These are phyloP conservation scores for Leonotis leonurus DNA, from an alignment of 257 asterid genomes.

Conservation along the genomic window DNA sequence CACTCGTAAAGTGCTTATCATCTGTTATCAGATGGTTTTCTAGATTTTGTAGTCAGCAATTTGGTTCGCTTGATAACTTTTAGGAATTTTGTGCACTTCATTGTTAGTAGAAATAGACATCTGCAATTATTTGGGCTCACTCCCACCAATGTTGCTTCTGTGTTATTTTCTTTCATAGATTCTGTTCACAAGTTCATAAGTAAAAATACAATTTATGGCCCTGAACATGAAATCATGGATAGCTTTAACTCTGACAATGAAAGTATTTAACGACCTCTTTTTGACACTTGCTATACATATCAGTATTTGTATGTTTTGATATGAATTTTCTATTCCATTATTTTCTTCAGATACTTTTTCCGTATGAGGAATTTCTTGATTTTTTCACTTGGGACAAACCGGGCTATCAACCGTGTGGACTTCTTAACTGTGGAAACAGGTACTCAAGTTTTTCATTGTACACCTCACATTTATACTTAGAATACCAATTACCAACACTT, in stretches of 20 bases:
- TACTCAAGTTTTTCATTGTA: conserved; percentile 4
- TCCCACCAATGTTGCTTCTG: background rate
- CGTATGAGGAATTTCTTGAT: conserved; percentile 71
- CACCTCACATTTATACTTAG: background rate
- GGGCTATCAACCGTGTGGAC: conserved; percentile 90
- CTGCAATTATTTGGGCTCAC: conserved; percentile 5
- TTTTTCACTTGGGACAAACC: conserved; percentile 68
- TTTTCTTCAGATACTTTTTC: conserved; percentile 71
- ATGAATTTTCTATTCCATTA: conserved; percentile 14
- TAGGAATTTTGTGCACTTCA: background rate
- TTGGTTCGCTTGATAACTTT: background rate
- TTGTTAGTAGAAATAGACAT: background rate
- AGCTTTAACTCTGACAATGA: too few species aligned
- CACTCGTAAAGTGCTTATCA: background rate
- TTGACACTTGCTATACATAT: background rate
- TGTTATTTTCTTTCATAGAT: background rate
- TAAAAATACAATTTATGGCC: background rate
- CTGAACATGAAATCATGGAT: background rate
- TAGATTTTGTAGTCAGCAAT: too few species aligned
- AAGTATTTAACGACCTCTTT: conserved; percentile 32
- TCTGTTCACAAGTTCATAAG: background rate
- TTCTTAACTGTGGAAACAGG: conserved; percentile 98
- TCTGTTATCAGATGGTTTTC: background rate
- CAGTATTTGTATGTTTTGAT: background rate
- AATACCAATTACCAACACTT: conserved; percentile 1